A percentile compares a stretch with the other conserved stretches of the same genome.
Evolutionary conservation across 2,329 filamentous ascomycete genomes (phyloP).

Genomic region (Purpureocillium lavendulum): DNA sequence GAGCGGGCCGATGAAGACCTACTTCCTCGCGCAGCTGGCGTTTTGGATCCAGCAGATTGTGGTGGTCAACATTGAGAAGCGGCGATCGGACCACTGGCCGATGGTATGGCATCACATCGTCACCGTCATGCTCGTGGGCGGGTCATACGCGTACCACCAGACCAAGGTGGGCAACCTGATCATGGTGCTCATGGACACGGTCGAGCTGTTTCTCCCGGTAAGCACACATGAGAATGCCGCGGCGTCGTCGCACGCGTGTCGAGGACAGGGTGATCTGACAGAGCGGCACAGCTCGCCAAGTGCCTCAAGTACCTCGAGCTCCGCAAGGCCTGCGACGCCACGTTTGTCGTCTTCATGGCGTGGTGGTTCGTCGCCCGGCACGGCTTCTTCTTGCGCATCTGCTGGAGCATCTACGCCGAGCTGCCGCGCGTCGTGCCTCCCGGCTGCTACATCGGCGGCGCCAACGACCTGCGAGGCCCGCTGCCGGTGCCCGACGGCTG

Average conservation of each 20-base stretch:
- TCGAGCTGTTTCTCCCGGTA: slow-evolving; percentile 83
- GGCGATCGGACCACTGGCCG: slow-evolving; percentile 89
- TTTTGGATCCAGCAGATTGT: slow-evolving; percentile 95
- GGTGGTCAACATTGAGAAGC: slow-evolving; percentile 89
- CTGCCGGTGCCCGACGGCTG: slow-evolving; percentile 39
- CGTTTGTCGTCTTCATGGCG: slow-evolving; percentile 79
- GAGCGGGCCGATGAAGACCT: slow-evolving; percentile 71
- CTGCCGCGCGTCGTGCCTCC: slow-evolving; percentile 52
- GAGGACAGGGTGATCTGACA: no score
- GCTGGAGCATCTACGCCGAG: slow-evolving; percentile 71
- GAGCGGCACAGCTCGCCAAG: slow-evolving; percentile 86
- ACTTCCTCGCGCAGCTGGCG: slow-evolving; percentile 81
- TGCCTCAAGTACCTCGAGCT: slow-evolving; percentile 85
- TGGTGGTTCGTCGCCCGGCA: slow-evolving; percentile 82
- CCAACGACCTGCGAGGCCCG: slow-evolving; percentile 46
- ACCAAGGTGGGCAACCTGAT: slow-evolving; percentile 86
- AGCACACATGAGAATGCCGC: no score
- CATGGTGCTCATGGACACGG: slow-evolving; percentile 85
- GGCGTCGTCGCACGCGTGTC: no score
- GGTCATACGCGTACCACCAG: slow-evolving; percentile 79
- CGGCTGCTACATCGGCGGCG: slow-evolving; percentile 62
- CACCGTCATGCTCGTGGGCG: slow-evolving; percentile 70
- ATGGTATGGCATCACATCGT: slow-evolving; percentile 97
- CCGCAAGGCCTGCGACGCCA: slow-evolving; percentile 67
- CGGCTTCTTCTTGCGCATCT: slow-evolving; percentile 67